Evolutionary conservation across 2,329 filamentous ascomycete species (phyloP).

Genomic region (Phialocephala subalpina): DNA sequence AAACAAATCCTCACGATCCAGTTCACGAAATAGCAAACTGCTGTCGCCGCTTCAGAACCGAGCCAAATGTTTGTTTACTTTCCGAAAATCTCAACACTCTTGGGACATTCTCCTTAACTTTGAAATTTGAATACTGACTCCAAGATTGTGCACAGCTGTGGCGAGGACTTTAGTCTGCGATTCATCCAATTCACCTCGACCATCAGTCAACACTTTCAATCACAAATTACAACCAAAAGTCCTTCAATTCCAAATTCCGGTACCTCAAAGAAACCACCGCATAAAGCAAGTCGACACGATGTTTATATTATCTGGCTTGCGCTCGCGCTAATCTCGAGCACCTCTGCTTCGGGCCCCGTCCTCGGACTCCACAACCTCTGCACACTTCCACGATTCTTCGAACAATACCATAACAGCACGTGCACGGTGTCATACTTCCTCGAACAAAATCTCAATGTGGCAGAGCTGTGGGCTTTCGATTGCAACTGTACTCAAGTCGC

Average conservation of each 20-base stretch:
- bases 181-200: too few relatives aligned
- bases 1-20: neutral
- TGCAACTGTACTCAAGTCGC: neutral
- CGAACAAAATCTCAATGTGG: neutral
- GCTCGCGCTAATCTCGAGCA: neutral
- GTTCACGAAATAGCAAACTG: neutral
- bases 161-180: too few relatives aligned
- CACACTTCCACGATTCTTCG: constrained; percentile 1
- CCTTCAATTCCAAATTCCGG: too few relatives aligned
- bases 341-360: neutral
- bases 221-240: too few relatives aligned
- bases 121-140: too few relatives aligned
- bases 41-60: neutral
- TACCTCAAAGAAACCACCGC: too few relatives aligned
- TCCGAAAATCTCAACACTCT: too few relatives aligned
- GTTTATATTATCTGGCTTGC: neutral
- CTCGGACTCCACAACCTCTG: neutral
- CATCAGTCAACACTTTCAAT: too few relatives aligned
- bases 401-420: neutral
- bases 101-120: too few relatives aligned
- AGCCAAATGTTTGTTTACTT: too few relatives aligned
- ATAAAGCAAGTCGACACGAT: neutral
- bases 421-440: neutral
- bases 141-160: too few relatives aligned
- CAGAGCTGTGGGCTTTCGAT: neutral